phyloP scores from a whole-genome alignment of 208 protist species.

The Trypanosoma platydactyli region DNA sequence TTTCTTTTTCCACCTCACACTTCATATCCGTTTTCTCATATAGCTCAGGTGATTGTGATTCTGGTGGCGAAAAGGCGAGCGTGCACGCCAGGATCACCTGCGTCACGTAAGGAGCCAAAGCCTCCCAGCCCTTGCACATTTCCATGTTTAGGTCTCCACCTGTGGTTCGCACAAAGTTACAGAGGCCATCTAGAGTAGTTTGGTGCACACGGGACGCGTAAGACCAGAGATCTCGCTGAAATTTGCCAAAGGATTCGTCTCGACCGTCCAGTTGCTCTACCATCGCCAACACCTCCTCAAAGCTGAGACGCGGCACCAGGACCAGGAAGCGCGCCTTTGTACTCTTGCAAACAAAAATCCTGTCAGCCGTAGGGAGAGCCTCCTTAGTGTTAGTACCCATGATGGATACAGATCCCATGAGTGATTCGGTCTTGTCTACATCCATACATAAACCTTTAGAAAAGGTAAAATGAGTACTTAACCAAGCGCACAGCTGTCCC shows the following conservation, averaged over 20 bases:
- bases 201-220: slow-evolving; percentile 26
- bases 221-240: slow-evolving; percentile 19
- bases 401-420: background rate
- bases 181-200: slow-evolving; percentile 10
- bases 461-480: slow-evolving; percentile 2
- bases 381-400: background rate
- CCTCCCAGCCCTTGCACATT: background rate
- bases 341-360: background rate
- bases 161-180: slow-evolving; percentile 5
- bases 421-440: background rate
- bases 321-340: slow-evolving; percentile 16
- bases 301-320: slow-evolving; percentile 22
- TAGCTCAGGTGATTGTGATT: background rate
- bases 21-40: too few relatives aligned
- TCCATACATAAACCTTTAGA: background rate
- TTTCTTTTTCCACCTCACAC: too few relatives aligned
- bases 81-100: slow-evolving; percentile 9
- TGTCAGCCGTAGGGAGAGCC: background rate
- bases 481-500: slow-evolving; percentile 17
- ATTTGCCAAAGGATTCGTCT: slow-evolving; percentile 16
- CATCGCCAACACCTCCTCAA: slow-evolving; percentile 21
- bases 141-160: background rate
- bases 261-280: slow-evolving; percentile 23
- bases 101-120: slow-evolving; percentile 16
- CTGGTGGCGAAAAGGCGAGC: slow-evolving; percentile 18